Percentiles rank a stretch among this genome's conserved stretches.
phyloP scores from a whole-genome alignment of 805 yeast species.

The Yarrowia osloensis region DNA sequence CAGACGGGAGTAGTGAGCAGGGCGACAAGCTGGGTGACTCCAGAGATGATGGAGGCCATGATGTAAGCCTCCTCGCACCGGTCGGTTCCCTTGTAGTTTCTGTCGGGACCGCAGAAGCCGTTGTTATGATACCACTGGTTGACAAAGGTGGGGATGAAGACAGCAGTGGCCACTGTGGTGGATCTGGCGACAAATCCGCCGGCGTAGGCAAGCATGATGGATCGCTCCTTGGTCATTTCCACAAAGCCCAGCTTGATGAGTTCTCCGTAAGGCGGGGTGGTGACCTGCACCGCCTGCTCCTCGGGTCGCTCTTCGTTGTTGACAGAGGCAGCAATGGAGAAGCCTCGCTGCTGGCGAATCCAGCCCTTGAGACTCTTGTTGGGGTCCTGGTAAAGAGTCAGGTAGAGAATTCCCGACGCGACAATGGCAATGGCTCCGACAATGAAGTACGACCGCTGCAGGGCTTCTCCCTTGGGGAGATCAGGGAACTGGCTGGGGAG shows the following conservation, averaged over 20 bases:
- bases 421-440: constrained; percentile 50
- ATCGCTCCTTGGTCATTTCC: constrained; percentile 50
- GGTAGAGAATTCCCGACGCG: constrained; percentile 42
- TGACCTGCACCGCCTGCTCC: constrained; percentile 31
- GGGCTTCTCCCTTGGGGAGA: constrained; percentile 46
- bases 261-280: constrained; percentile 43
- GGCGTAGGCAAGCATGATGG: constrained; percentile 56
- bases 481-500: constrained; percentile 55
- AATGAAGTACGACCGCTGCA: constrained; percentile 52
- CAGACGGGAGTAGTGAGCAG: constrained; percentile 63
- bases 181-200: constrained; percentile 68
- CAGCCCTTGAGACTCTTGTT: constrained; percentile 42
- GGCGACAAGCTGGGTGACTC: constrained; percentile 61
- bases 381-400: constrained; percentile 47
- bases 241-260: constrained; percentile 52
- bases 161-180: constrained; percentile 57
- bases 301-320: constrained; percentile 36
- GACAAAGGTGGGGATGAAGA: constrained; percentile 65
- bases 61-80: constrained; percentile 54
- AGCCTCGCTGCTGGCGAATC: constrained; percentile 37
- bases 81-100: constrained; percentile 32
- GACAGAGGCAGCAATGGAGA: constrained; percentile 41
- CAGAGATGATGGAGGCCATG: constrained; percentile 67
- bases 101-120: constrained; percentile 50
- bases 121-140: constrained; percentile 55